Evolutionary conservation across 225 moss, liverwort and hornwort genomes (phyloP).

Genomic region (Marchantia polymorpha): DNA sequence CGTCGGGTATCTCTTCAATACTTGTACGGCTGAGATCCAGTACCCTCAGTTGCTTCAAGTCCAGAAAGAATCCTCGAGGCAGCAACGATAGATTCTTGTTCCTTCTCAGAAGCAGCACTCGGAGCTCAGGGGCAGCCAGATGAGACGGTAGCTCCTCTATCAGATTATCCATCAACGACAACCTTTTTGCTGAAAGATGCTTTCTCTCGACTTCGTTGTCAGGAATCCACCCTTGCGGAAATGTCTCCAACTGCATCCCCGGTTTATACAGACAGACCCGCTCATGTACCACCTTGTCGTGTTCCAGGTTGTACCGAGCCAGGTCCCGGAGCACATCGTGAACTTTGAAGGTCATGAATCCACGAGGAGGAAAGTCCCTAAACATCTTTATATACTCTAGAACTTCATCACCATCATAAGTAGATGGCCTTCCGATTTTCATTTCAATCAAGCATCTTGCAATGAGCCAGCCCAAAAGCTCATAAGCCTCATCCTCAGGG

Average conservation of each 20-base stretch:
- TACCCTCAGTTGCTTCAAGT: no score
- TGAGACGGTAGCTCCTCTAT: no score
- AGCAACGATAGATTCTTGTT: no score
- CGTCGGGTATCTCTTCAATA: no score
- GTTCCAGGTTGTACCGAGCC: slow-evolving; percentile 36
- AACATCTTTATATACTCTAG: no score
- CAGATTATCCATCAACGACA: no score
- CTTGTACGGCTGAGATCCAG: no score
- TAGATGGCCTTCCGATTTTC: neutral
- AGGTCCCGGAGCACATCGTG: slow-evolving; percentile 52
- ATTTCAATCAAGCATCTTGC: slow-evolving; percentile 44
- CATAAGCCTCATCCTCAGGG: slow-evolving; percentile 30
- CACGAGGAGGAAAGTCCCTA: rapidly evolving
- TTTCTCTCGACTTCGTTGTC: neutral
- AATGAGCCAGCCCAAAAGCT: slow-evolving; percentile 41
- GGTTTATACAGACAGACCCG: slow-evolving; percentile 42
- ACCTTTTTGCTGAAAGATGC: no score
- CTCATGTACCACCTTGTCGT: slow-evolving; percentile 2
- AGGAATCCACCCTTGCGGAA: slow-evolving; percentile 38
- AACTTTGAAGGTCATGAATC: slow-evolving; percentile 30
- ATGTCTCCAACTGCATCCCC: slow-evolving; percentile 21
- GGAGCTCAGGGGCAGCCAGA: no score
- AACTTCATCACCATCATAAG: no score
- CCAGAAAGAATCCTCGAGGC: no score
- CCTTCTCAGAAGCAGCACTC: no score